These are phyloP conservation scores for Trichoderma arundinaceum DNA, from an alignment of 2,329 filamentous ascomycete genomes.

Conservation along the genomic window DNA sequence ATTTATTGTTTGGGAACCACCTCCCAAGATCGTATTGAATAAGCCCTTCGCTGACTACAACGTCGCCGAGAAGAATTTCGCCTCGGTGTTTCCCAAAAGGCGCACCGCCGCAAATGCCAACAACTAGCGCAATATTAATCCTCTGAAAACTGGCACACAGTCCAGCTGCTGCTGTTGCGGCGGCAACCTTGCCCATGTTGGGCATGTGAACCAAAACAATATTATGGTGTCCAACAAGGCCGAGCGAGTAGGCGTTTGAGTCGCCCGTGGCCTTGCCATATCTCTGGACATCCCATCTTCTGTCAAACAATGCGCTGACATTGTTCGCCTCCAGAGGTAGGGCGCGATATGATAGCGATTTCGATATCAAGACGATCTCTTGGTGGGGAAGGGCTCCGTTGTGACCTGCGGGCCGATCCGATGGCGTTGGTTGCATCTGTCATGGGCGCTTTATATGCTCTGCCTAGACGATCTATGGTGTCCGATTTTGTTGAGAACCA, in stretches of 20 bases:
- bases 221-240: constrained; percentile 33
- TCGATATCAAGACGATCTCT: background rate
- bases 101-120: constrained; percentile 40
- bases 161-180: constrained; percentile 34
- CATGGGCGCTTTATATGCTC: background rate
- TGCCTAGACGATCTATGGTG: background rate
- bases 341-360: background rate
- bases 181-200: constrained; percentile 31
- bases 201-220: constrained; percentile 36
- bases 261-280: constrained; percentile 38
- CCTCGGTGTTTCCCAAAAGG: background rate
- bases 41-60: background rate
- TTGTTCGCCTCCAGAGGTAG: constrained; percentile 24
- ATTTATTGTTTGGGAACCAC: background rate
- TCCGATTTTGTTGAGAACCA: background rate
- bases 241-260: constrained; percentile 39
- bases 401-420: background rate
- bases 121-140: constrained; percentile 42
- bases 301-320: constrained; percentile 28
- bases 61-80: background rate
- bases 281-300: constrained; percentile 15
- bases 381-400: background rate
- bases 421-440: background rate
- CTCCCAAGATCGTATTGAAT: background rate
- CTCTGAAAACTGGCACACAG: constrained; percentile 39